Evolutionary conservation across 176 grass and related monocot species (phyloP).

Genomic region (Lolium multiflorum): DNA sequence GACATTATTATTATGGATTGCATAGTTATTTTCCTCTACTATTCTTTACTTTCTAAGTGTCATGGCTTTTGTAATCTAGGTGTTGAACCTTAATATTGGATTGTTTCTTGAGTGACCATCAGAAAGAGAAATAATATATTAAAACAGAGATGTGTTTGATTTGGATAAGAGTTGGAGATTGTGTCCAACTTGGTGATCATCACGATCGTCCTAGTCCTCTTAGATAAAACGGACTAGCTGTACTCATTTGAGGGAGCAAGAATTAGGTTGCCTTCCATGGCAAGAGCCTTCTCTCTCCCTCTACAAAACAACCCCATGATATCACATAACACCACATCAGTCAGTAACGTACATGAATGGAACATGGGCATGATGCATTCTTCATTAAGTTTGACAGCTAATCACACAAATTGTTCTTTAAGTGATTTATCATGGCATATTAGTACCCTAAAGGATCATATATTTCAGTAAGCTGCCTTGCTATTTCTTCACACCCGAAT

Average conservation of each 20-base stretch:
- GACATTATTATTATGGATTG: too few species aligned
- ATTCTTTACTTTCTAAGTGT: background rate
- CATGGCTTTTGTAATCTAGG: background rate
- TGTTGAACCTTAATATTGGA: background rate
- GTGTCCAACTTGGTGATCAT: background rate
- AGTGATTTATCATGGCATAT: background rate
- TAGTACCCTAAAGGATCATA: background rate
- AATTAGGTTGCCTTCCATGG: too few species aligned
- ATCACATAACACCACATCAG: background rate
- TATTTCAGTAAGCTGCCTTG: background rate
- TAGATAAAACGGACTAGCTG: background rate
- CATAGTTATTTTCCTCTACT: too few species aligned
- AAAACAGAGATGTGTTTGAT: background rate
- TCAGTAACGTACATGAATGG: background rate
- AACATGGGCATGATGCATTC: background rate
- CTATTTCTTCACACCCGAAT: background rate
- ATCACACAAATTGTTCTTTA: background rate
- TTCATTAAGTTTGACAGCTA: background rate
- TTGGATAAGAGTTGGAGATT: background rate
- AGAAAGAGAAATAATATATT: background rate
- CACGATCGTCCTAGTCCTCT: background rate
- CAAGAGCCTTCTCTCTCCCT: background rate
- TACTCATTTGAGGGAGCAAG: background rate
- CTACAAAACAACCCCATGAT: background rate
- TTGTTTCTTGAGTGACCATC: background rate